Base-by-base conservation (phyloP, 106 monocot species). In the Dactylorhiza incarnata region DNA sequence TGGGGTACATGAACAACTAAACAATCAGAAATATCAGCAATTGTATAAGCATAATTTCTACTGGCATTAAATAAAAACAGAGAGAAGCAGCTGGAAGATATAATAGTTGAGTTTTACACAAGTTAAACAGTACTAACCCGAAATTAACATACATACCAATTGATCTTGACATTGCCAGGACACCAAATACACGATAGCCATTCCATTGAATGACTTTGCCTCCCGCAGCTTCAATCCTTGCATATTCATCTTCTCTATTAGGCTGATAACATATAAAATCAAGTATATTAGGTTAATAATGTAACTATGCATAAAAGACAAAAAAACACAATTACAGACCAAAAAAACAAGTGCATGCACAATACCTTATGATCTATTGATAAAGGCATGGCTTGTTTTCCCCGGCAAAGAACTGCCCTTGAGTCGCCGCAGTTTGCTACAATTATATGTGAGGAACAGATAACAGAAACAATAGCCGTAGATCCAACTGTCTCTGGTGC, bases 361-460 rank as follows among this genome's bases (percentile, higher is more conserved):
- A n/a, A n/a, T 81, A 88, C 95, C 75, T 95, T 95, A 79, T 95
- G 95, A 92, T 95, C 95, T 7, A 95, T 83, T 48, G 95, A 92
- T 20, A 95, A 61, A 79, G 95, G 80, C 66, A 92, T 15, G 26
- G 95, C 77, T 53, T 84, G 84, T 76, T 95, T 95, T 58, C 92
- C 91, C 70, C 95, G 87, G 65, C 87, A 89, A 77, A 95, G 89
- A 12, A 95, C 92, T 5, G 92, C 95, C 61, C 95, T 88, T 9
- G 95, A 95, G 86, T 95, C 95, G n/a, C 95, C 95, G 82, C 95
- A 92, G 37, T 92, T 95, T 25, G 95, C 87, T 15, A 95, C 54
- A 48, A 95, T 92, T 26, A 95, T 89, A 73, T 95, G 95, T 0
- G 95, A 89, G 68, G 91, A 92, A 54, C 91, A 95, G 47, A 95